A percentile compares a stretch with the other conserved stretches of the same genome.
Conservation (phyloP, 2,329 filamentous ascomycete species). For the Ascochyta clinopodiicola region DNA sequence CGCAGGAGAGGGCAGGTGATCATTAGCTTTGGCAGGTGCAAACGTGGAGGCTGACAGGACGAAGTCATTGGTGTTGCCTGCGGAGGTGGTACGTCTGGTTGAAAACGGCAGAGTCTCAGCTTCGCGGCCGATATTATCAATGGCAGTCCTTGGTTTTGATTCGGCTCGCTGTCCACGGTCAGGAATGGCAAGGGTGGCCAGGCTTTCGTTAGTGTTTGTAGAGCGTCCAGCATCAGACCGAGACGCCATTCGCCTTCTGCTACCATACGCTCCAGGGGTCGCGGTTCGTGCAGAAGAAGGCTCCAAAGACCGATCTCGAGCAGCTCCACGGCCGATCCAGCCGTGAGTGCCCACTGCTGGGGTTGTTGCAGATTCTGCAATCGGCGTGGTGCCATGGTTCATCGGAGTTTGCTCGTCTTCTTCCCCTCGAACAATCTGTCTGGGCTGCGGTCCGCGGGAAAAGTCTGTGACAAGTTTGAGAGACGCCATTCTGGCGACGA, state of each 20-base stretch:
- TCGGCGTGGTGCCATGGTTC: slow-evolving; percentile 83
- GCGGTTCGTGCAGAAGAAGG: slow-evolving; percentile 58
- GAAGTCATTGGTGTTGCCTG: slow-evolving; percentile 67
- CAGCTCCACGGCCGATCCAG: slow-evolving; percentile 47
- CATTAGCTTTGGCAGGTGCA: slow-evolving; percentile 35
- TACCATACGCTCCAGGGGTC: slow-evolving; percentile 66
- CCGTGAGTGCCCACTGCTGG: slow-evolving; percentile 62
- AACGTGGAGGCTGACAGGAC: slow-evolving; percentile 49
- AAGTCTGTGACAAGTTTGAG: slow-evolving; percentile 94
- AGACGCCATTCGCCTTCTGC: slow-evolving; percentile 69
- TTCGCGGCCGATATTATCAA: slow-evolving; percentile 49
- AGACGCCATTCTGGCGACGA: slow-evolving; percentile 79
- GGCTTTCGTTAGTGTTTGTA: slow-evolving; percentile 40
- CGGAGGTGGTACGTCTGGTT: slow-evolving; percentile 38
- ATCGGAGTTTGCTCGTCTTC: slow-evolving; percentile 73
- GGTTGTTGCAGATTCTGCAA: slow-evolving; percentile 71
- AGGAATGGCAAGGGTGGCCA: slow-evolving; percentile 45
- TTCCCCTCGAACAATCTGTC: slow-evolving; percentile 69
- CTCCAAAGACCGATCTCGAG: slow-evolving; percentile 47
- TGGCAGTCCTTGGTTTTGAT: slow-evolving; percentile 40
- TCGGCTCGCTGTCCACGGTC: slow-evolving; percentile 43
- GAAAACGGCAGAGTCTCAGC: slow-evolving; percentile 51
- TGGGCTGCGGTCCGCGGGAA: slow-evolving; percentile 54
- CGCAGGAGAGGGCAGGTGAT: slow-evolving; percentile 68
- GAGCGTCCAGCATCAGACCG: slow-evolving; percentile 40